These are phyloP conservation scores for Beauveria varroae DNA, from an alignment of 2,329 filamentous ascomycete species.

Conservation along the genomic window DNA sequence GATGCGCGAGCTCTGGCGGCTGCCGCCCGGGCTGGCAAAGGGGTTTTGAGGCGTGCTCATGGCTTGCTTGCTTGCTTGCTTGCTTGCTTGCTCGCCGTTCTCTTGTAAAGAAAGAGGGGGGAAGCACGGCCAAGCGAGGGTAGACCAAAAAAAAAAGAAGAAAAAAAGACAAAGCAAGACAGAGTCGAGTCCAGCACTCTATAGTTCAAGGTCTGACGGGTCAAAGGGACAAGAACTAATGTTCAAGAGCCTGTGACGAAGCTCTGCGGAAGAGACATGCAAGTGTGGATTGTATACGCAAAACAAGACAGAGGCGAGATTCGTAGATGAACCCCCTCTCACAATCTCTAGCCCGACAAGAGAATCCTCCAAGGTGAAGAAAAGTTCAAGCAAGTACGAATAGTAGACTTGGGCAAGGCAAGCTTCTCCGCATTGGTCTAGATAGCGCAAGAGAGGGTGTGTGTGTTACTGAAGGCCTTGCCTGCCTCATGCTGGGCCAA, in stretches of 20 bases:
- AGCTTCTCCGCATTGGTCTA: no score
- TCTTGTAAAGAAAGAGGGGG: background rate
- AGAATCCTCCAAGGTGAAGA: background rate
- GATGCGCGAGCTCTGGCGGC: background rate
- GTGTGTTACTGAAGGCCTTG: no score
- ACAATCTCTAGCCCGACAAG: background rate
- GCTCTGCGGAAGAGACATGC: background rate
- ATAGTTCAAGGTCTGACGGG: no score
- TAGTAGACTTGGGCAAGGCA: no score
- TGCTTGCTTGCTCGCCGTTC: no score
- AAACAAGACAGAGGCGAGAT: background rate
- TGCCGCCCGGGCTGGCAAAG: background rate
- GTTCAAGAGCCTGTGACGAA: background rate
- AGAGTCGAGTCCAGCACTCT: no score
- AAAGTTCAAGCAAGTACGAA: no score
- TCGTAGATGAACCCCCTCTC: background rate
- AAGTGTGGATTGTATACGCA: background rate
- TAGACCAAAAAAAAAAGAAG: background rate
- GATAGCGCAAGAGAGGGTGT: no score
- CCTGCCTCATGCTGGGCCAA: no score
- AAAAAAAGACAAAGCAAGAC: no score
- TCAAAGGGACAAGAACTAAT: background rate
- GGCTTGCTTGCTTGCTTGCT: no score
- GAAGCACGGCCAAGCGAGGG: background rate
- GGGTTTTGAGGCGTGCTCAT: background rate